Percentiles rank a stretch among this genome's conserved stretches.
Conservation (phyloP, 2,329 filamentous ascomycete genomes). For the Hypoxylon sp. region DNA sequence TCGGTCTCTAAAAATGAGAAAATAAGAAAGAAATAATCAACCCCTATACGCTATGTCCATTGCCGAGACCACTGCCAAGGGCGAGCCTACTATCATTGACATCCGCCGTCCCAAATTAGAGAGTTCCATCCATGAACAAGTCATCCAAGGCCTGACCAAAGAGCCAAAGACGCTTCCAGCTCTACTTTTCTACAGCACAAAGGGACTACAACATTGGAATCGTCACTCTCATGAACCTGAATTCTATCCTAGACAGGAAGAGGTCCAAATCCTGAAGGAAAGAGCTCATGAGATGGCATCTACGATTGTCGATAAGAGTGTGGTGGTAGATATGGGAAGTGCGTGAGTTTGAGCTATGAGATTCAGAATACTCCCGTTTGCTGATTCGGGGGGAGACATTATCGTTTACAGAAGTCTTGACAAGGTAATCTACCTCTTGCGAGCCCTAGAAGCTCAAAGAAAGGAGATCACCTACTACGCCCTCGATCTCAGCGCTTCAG, state of each 20-base stretch:
- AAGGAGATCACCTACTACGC: slow-evolving; percentile 11
- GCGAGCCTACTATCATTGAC: background rate
- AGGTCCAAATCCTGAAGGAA: background rate
- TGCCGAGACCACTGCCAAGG: background rate
- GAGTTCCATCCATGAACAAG: background rate
- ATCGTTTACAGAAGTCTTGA: background rate
- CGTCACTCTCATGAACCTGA: background rate
- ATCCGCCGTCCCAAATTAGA: background rate
- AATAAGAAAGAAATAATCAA: background rate
- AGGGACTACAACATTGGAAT: background rate
- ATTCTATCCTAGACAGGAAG: background rate
- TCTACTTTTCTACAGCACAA: background rate
- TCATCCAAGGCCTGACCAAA: background rate
- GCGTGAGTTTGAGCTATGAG: background rate
- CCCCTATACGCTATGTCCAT: background rate
- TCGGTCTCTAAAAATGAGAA: background rate
- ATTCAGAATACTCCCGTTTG: background rate
- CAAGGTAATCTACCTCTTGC: background rate
- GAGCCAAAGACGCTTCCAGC: background rate
- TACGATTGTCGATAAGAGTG: background rate
- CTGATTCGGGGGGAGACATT: background rate
- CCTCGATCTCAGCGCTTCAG: slow-evolving; percentile 9
- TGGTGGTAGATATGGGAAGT: background rate
- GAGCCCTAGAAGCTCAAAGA: background rate
- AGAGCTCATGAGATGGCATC: background rate